Conservation (phyloP, 108 stramenopile species). For the Nitzschia sp. region DNA sequence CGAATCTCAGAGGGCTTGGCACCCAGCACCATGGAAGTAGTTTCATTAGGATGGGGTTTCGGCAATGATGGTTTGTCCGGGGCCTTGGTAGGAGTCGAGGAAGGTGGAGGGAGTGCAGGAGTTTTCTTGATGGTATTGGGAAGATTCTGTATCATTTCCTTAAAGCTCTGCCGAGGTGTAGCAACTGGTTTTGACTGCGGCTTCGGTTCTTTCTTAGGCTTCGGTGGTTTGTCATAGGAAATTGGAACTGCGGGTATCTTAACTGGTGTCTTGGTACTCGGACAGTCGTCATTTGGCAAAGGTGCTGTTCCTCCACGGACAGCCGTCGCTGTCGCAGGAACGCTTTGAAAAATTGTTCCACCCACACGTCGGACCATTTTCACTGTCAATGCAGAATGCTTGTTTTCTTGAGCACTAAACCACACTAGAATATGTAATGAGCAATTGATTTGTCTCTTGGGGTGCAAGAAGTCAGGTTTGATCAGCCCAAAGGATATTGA, state of each 20-base stretch:
- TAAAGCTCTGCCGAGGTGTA: no score
- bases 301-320: background rate
- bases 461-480: no score
- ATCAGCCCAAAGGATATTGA: no score
- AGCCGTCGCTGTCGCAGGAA: conserved; percentile 5
- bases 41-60: background rate
- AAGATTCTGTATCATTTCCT: background rate
- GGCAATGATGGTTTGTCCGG: background rate
- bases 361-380: conserved; percentile 8
- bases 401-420: no score
- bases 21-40: background rate
- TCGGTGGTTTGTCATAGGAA: background rate
- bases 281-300: background rate
- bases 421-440: no score
- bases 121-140: background rate
- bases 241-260: background rate
- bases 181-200: background rate
- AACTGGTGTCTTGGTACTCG: background rate
- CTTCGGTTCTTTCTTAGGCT: background rate
- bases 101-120: background rate
- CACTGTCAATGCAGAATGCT: background rate
- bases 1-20: conserved; percentile 34
- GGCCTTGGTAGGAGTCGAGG: background rate
- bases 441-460: no score
- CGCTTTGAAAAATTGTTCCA: conserved; percentile 3